Base-by-base conservation (phyloP, 306 rosid genomes). In the Pyrus communis region DNA sequence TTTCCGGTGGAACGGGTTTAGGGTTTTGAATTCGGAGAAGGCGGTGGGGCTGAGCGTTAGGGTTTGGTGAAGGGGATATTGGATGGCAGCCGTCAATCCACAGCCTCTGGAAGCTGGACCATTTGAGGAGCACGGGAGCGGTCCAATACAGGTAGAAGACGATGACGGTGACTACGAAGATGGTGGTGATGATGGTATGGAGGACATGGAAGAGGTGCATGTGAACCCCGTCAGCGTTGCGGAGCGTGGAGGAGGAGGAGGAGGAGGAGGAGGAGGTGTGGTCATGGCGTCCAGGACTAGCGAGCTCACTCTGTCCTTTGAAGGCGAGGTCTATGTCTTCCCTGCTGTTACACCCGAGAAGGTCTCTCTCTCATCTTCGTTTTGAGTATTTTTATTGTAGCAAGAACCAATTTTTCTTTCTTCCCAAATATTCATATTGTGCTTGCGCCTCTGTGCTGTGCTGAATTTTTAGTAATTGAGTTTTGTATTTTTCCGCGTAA, bases 221-320 rank as follows among this genome's bases (percentile, higher is more conserved):
- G 67, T 54, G 64, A 81, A 79, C 83, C 74, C 97, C 33, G 88
- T 85, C 22, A 85, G 79, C 76, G 82, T 83, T 57, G 89, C 83
- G 17, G 82, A 70, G 43, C 87, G 74, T 43, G 92, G 84, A n/a
- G 14, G 59, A 28, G 25, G 75, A 31, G 75, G 60, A 25, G 42
- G 66, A 21, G 67, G 58, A 30, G 28, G 75, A 55, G 66, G 62
- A 19, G 43, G 67, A n/a, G 77, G 33, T 11, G 72, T 82, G 65
- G 85, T 80, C 45, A 75, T 78, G 87, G 86, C 88, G 72, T 76
- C 86, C 14, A 93, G 97, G 83, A 82, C 95, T 21, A 88, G 98
- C 78, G 98, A 92, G 78, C 97, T 95, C 80, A 90, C 98, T 72
- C 98, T 95, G 68, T 95, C 98, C 75, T 95, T 92, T 18, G 97